These are phyloP conservation scores for Rhodamnia rubescens DNA, from an alignment of 345 rosid genomes.

Conservation along the genomic window DNA sequence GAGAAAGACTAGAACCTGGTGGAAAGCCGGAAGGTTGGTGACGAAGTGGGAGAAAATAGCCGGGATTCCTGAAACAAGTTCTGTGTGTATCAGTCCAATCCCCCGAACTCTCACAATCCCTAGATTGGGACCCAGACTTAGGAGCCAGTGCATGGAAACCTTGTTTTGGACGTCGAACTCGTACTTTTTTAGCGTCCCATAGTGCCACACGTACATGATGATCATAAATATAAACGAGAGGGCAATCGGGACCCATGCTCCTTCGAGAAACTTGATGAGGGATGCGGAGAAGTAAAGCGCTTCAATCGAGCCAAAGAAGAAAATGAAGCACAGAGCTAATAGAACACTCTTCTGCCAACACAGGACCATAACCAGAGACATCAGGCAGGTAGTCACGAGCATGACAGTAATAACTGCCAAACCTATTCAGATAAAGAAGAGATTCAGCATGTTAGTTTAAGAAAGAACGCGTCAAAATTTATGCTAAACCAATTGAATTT, in stretches of 20 bases:
- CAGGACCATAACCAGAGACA: constrained; percentile 80
- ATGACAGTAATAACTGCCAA: constrained; percentile 96
- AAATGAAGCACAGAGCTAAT: constrained; percentile 53
- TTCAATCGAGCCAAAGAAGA: constrained; percentile 83
- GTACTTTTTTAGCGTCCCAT: constrained; percentile 75
- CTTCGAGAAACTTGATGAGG: constrained; percentile 88
- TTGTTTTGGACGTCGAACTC: constrained; percentile 90
- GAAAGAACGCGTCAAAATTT: not conserved
- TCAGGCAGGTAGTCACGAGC: constrained; percentile 89
- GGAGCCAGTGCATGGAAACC: constrained; percentile 88
- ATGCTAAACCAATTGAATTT: not conserved
- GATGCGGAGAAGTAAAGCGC: constrained; percentile 96
- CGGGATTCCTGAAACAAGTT: constrained; percentile 90
- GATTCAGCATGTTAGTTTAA: not conserved
- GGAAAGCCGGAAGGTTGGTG: constrained; percentile 98
- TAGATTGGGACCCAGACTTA: constrained; percentile 62
- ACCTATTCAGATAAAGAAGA: constrained; percentile 34
- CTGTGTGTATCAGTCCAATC: constrained; percentile 84
- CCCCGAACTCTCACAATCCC: constrained; percentile 88
- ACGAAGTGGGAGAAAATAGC: constrained; percentile 96
- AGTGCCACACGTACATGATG: constrained; percentile 89
- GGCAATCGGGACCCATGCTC: constrained; percentile 94
- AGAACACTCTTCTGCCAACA: constrained; percentile 78
- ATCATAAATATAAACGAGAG: constrained; percentile 62
- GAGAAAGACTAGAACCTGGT: constrained; percentile 86